phyloP scores from a whole-genome alignment of 768 basidiomycete genomes.

The Amanita pseudoporphyria region DNA sequence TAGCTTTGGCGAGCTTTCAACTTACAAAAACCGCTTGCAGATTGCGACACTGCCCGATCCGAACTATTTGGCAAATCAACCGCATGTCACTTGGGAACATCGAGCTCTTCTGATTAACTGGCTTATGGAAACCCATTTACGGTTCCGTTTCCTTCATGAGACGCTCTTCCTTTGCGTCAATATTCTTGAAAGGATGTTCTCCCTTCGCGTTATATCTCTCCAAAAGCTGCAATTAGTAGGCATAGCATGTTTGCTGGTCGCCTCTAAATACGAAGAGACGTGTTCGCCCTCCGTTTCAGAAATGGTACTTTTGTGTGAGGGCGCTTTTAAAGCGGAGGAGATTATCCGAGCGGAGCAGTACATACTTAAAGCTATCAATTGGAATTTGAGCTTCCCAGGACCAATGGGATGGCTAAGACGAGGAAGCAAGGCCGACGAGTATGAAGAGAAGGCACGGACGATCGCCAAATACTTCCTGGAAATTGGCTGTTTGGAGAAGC shows the following conservation, averaged over 20 bases:
- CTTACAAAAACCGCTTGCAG: slow-evolving; percentile 29
- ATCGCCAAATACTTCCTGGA: slow-evolving; percentile 89
- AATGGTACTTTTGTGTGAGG: slow-evolving; percentile 73
- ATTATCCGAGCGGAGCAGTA: slow-evolving; percentile 87
- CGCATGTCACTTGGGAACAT: slow-evolving; percentile 83
- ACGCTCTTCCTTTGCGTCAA: slow-evolving; percentile 87
- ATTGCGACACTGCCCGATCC: slow-evolving; percentile 68
- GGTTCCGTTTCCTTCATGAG: slow-evolving; percentile 80
- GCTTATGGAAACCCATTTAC: slow-evolving; percentile 85
- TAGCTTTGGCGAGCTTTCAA: neutral
- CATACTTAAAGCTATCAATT: slow-evolving; percentile 76
- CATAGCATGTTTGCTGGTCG: slow-evolving; percentile 76
- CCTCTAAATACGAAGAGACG: slow-evolving; percentile 91
- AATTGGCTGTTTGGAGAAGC: slow-evolving; percentile 73
- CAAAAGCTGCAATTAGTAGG: slow-evolving; percentile 89
- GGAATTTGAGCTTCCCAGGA: slow-evolving; percentile 80
- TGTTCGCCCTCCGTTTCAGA: slow-evolving; percentile 77
- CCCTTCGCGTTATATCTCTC: slow-evolving; percentile 63
- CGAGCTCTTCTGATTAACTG: slow-evolving; percentile 86
- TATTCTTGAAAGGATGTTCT: slow-evolving; percentile 72
- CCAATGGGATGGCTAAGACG: slow-evolving; percentile 85
- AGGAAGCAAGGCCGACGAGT: slow-evolving; percentile 89
- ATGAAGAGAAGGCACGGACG: slow-evolving; percentile 77
- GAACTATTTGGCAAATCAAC: slow-evolving; percentile 78
- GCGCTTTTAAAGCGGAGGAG: slow-evolving; percentile 66